These are phyloP conservation scores for Boletales sp. DNA, from an alignment of 768 basidiomycete genomes.

Conservation along the genomic window DNA sequence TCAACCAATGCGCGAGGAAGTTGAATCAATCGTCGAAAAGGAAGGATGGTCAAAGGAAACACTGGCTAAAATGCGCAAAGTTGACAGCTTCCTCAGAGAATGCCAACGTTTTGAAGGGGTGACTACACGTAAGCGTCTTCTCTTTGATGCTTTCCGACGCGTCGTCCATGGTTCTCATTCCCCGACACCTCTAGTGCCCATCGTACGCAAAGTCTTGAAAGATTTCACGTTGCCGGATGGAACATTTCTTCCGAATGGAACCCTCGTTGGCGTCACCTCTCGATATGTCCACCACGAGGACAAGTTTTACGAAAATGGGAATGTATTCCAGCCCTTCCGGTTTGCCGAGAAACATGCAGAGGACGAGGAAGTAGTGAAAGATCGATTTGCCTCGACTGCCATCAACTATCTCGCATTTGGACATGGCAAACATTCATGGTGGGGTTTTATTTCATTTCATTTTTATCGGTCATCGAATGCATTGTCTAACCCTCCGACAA, in stretches of 20 bases:
- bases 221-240: slow-evolving; percentile 34
- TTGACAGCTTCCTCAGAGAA: slow-evolving; percentile 19
- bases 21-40: slow-evolving; percentile 5
- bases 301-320: slow-evolving; percentile 30
- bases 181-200: neutral
- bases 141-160: neutral
- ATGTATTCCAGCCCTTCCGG: slow-evolving; percentile 27
- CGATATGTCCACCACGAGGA: slow-evolving; percentile 21
- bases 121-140: slow-evolving; percentile 16
- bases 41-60: slow-evolving; percentile 21
- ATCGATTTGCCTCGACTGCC: slow-evolving; percentile 31
- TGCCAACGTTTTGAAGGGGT: slow-evolving; percentile 29
- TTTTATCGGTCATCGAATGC: no score
- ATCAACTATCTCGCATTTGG: slow-evolving; percentile 38
- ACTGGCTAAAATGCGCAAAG: slow-evolving; percentile 15
- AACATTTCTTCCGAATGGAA: slow-evolving; percentile 33
- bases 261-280: slow-evolving; percentile 21
- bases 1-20: slow-evolving; percentile 14
- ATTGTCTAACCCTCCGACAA: no score
- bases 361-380: slow-evolving; percentile 27
- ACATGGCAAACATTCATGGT: slow-evolving; percentile 17
- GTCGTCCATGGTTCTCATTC: neutral
- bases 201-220: slow-evolving; percentile 11
- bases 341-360: slow-evolving; percentile 35
- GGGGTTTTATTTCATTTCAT: neutral